Evolutionary conservation across 768 basidiomycete species (phyloP).

Genomic region (Boletus tylopilopsis): DNA sequence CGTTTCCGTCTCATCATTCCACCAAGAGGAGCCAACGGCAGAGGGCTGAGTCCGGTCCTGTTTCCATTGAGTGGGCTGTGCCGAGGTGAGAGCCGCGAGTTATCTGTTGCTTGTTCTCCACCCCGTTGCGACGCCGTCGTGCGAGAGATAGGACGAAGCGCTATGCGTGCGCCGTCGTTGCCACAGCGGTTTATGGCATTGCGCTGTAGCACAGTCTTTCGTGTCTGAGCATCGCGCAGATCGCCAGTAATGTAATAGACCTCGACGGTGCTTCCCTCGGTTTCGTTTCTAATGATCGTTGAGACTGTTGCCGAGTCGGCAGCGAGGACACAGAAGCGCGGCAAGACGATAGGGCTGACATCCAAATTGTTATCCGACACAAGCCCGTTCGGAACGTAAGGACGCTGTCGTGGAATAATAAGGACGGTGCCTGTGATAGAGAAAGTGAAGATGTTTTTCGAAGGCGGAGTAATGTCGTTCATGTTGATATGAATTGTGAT

Average conservation of each 20-base stretch:
- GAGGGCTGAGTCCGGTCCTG: slow-evolving; percentile 10
- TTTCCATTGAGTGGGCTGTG: slow-evolving; percentile 20
- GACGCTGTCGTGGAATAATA: slow-evolving; percentile 44
- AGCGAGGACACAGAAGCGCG: slow-evolving; percentile 65
- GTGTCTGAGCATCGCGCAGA: slow-evolving; percentile 55
- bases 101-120: slow-evolving; percentile 21
- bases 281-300: slow-evolving; percentile 58
- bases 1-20: slow-evolving; percentile 39
- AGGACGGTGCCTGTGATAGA: slow-evolving; percentile 63
- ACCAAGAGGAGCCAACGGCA: slow-evolving; percentile 19
- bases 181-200: slow-evolving; percentile 58
- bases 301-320: slow-evolving; percentile 60
- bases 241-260: slow-evolving; percentile 59
- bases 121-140: slow-evolving; percentile 18
- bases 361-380: slow-evolving; percentile 31
- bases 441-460: slow-evolving; percentile 64
- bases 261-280: slow-evolving; percentile 50
- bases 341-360: slow-evolving; percentile 54
- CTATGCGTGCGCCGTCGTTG: slow-evolving; percentile 58
- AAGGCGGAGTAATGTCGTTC: slow-evolving; percentile 66
- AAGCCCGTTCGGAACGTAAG: slow-evolving; percentile 21
- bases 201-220: slow-evolving; percentile 60
- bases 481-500: slow-evolving; percentile 78
- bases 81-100: slow-evolving; percentile 16
- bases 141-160: slow-evolving; percentile 40